Base-by-base conservation (phyloP, 345 rosid species). In the Sapria himalayana region DNA sequence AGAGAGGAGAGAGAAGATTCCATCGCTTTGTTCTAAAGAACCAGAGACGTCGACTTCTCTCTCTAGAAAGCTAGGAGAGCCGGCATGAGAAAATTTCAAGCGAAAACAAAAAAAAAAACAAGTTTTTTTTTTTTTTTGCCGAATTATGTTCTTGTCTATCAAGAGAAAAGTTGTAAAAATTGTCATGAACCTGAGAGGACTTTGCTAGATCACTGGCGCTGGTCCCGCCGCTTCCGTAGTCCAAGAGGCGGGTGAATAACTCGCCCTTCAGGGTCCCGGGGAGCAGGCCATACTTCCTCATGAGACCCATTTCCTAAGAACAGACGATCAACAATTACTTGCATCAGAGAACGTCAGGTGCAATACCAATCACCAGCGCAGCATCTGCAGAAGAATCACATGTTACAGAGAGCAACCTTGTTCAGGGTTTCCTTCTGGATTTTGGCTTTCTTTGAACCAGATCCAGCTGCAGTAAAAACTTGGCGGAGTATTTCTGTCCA, bases 401-500 rank as follows among this genome's bases (percentile, higher is more conserved):
- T 21, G 36, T 11, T 42, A 17, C 15, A 14, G 31, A 45, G 33
- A 37, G n/a, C 24, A 40, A 89, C 98, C 94, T 78, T 72, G 54
- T 71, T 74, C 49, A 67, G 56, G 33, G 71, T 64, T 53, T 76
- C 67, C 53, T 53, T 68, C 33, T 64, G 71, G 8, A 25, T 37
- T 35, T 71, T 43, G 44, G 69, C 69, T 42, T 65, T 70, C 54
- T 60, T 64, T 46, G 91, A 70, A 48, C 93, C 93, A 72, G 69
- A 79, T 42, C 98, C 98, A 61, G 93, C 98, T 29, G 94, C 93
- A 45, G 76, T 67, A 55, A 68, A 55, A 50, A 82, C 62, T 68
- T 79, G 95, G 39, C 70, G 80, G 55, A 89, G 50, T 60, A 79
- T 69, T 52, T 89, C 95, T 2, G 72, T 46, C 98, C 98, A 89